A percentile compares a stretch with the other conserved stretches of the same genome.
Evolutionary conservation across 768 basidiomycete species (phyloP).

Genomic region (Pleurotus pulmonarius): DNA sequence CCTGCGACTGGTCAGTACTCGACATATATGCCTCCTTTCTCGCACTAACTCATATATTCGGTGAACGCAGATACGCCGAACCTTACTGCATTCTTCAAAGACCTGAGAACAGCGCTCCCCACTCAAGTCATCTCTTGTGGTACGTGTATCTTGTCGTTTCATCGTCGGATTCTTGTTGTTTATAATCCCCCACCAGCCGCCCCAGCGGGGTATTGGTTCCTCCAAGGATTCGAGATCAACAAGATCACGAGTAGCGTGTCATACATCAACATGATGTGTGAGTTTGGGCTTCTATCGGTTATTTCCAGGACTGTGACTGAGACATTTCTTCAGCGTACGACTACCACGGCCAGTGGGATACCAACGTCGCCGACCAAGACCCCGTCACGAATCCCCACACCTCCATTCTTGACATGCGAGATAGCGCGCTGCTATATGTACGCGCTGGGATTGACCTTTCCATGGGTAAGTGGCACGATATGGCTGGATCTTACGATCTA

Average conservation of each 20-base stretch:
- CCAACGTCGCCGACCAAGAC: slow-evolving; percentile 15
- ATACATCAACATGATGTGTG: slow-evolving; percentile 22
- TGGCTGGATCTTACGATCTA: background rate
- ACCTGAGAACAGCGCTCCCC: slow-evolving; percentile 12
- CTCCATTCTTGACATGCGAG: slow-evolving; percentile 16
- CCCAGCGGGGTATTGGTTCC: slow-evolving; percentile 17
- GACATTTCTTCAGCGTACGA: slow-evolving; percentile 10
- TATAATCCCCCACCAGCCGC: slow-evolving; percentile 5
- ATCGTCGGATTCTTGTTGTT: background rate
- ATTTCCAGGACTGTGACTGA: no score
- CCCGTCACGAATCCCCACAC: slow-evolving; percentile 20
- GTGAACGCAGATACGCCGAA: slow-evolving; percentile 16
- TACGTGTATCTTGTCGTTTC: background rate
- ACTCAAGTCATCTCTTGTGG: slow-evolving; percentile 10
- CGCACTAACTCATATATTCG: background rate
- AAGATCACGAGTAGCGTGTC: slow-evolving; percentile 14
- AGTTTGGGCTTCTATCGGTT: background rate
- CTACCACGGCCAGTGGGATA: slow-evolving; percentile 22
- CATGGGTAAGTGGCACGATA: slow-evolving; percentile 10
- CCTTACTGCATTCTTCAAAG: slow-evolving; percentile 15
- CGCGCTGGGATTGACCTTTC: slow-evolving; percentile 17
- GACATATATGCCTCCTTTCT: background rate
- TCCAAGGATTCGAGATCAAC: slow-evolving; percentile 20
- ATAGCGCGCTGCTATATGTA: slow-evolving; percentile 14
- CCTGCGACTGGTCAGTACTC: slow-evolving; percentile 14